Percentiles rank a stretch among this genome's conserved stretches.
Evolutionary conservation across 2,329 filamentous ascomycete species (phyloP).

Genomic region (Aureobasidium sp.): DNA sequence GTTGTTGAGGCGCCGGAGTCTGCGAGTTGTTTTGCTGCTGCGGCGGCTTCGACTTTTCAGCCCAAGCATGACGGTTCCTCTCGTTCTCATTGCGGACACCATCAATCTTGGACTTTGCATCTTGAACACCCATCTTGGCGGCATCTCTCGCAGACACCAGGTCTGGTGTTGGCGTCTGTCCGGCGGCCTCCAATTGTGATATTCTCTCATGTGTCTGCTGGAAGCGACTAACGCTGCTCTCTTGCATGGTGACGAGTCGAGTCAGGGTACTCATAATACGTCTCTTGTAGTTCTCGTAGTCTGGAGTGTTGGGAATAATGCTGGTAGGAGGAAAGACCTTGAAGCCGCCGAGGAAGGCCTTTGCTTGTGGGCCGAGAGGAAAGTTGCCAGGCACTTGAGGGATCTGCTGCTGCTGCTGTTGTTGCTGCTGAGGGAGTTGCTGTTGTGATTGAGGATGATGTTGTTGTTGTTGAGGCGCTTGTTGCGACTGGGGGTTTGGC

Average conservation of each 20-base stretch:
- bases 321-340: slow-evolving; percentile 16
- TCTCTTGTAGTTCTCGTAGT: slow-evolving; percentile 18
- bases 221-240: slow-evolving; percentile 10
- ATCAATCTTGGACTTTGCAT: slow-evolving; percentile 17
- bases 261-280: slow-evolving; percentile 8
- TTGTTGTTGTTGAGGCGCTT: slow-evolving; percentile 19
- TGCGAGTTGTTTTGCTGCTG: slow-evolving; percentile 15
- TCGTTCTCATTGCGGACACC: slow-evolving; percentile 16
- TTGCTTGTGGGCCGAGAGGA: slow-evolving; percentile 26
- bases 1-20: slow-evolving; percentile 18
- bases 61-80: slow-evolving; percentile 14
- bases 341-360: slow-evolving; percentile 15
- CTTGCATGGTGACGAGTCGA: slow-evolving; percentile 12
- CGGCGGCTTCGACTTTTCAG: slow-evolving; percentile 7
- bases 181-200: slow-evolving; percentile 2
- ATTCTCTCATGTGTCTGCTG: slow-evolving; percentile 12
- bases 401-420: slow-evolving; percentile 24
- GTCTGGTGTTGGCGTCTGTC: slow-evolving; percentile 14
- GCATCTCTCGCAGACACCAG: slow-evolving; percentile 12
- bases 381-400: slow-evolving; percentile 24
- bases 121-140: slow-evolving; percentile 9
- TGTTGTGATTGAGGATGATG: slow-evolving; percentile 18
- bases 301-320: slow-evolving; percentile 15
- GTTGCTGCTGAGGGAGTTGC: slow-evolving; percentile 20
- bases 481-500: slow-evolving; percentile 21